These are phyloP conservation scores for Fusarium camptoceras DNA, from an alignment of 2,329 filamentous ascomycete genomes.

Conservation along the genomic window DNA sequence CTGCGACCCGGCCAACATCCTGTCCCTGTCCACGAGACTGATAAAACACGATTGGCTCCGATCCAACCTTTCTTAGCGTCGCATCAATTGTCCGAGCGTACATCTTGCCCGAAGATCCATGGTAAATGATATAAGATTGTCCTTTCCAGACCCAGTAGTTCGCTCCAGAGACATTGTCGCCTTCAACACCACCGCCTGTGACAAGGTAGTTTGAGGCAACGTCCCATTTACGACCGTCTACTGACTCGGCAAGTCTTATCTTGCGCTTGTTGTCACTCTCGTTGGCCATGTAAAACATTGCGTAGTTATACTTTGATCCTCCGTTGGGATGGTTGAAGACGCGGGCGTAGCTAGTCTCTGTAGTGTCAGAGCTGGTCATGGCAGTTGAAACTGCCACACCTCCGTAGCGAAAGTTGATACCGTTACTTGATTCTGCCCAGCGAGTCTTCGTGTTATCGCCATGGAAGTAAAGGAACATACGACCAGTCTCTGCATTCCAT, in stretches of 20 bases:
- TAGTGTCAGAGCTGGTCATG: constrained; percentile 41
- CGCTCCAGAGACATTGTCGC: constrained; percentile 13
- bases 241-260: constrained; percentile 44
- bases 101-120: constrained; percentile 7
- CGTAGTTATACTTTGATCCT: constrained; percentile 37
- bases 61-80: constrained; percentile 25
- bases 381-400: constrained; percentile 37
- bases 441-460: constrained; percentile 23
- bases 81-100: constrained; percentile 30
- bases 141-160: constrained; percentile 29
- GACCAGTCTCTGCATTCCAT: constrained; percentile 10
- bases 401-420: constrained; percentile 20
- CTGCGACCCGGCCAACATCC: constrained; percentile 13
- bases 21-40: constrained; percentile 6
- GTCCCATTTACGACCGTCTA: constrained; percentile 37
- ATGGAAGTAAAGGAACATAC: constrained; percentile 31
- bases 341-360: constrained; percentile 44
- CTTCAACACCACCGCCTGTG: constrained; percentile 1
- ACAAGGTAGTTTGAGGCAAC: constrained; percentile 28
- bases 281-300: constrained; percentile 48
- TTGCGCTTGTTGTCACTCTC: constrained; percentile 41
- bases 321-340: constrained; percentile 42
- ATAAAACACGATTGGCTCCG: constrained; percentile 17
- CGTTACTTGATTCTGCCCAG: constrained; percentile 22
- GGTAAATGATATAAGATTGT: constrained; percentile 23